phyloP scores from a whole-genome alignment of 2,329 filamentous ascomycete genomes.

The Aspergillus puulaauensis region DNA sequence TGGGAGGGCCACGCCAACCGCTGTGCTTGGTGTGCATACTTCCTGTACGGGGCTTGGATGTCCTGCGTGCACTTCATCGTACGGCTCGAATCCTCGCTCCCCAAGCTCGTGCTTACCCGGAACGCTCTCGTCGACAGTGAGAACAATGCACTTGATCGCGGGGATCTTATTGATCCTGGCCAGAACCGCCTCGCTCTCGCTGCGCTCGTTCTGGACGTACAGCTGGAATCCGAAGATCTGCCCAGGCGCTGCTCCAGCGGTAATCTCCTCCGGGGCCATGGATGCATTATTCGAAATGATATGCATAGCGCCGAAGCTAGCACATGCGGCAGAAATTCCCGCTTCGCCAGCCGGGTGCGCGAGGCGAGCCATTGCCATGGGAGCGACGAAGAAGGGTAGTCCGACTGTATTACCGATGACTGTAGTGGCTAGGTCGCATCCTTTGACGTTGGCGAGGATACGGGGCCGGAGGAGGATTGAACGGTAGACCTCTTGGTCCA shows the following conservation, averaged over 20 bases:
- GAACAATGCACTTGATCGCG: constrained; percentile 76
- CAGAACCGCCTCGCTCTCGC: constrained; percentile 79
- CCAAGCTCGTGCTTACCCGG: constrained; percentile 89
- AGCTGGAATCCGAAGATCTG: constrained; percentile 95
- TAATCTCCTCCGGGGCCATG: constrained; percentile 88
- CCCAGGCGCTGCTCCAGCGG: constrained; percentile 65
- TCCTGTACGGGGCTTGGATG: constrained; percentile 76
- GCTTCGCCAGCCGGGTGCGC: constrained; percentile 79
- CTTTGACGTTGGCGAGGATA: constrained; percentile 78
- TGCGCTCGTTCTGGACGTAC: constrained; percentile 82
- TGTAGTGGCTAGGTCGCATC: constrained; percentile 67
- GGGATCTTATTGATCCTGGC: constrained; percentile 71
- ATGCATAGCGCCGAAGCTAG: constrained; percentile 69
- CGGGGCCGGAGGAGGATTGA: constrained; percentile 80
- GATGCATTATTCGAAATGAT: constrained; percentile 89
- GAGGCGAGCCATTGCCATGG: constrained; percentile 83
- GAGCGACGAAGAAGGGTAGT: constrained; percentile 76
- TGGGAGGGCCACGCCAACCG: no score
- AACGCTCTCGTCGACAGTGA: constrained; percentile 89
- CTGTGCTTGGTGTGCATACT: constrained; percentile 64
- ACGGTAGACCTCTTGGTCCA: constrained; percentile 28
- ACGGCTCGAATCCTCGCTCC: constrained; percentile 63
- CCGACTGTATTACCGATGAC: constrained; percentile 71
- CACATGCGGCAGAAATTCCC: constrained; percentile 75
- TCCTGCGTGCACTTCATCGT: constrained; percentile 68